Percentiles rank a stretch among this genome's conserved stretches.
Conservation (phyloP, 2,329 filamentous ascomycete species). For the Tricladium varicosporioides region DNA sequence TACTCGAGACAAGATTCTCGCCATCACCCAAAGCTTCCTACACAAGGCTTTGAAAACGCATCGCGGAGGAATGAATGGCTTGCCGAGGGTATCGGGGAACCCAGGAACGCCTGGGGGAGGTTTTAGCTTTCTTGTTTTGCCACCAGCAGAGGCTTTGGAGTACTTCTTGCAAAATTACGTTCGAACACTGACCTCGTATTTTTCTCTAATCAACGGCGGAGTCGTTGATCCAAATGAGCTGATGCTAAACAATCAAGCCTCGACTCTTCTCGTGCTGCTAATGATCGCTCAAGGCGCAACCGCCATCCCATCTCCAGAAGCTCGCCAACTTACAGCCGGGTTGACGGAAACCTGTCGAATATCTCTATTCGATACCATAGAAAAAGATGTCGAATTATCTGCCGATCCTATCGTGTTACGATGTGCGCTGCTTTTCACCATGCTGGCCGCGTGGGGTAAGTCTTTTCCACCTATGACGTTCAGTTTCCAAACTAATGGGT, state of each 20-base stretch:
- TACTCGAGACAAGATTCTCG: constrained; percentile 67
- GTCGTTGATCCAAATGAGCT: constrained; percentile 65
- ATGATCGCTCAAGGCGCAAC: constrained; percentile 73
- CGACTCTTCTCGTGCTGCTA: constrained; percentile 63
- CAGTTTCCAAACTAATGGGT: not conserved
- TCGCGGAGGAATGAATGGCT: constrained; percentile 42
- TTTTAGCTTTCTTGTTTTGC: constrained; percentile 64
- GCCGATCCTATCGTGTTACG: constrained; percentile 63
- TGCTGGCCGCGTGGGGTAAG: constrained; percentile 65
- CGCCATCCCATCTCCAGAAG: constrained; percentile 62
- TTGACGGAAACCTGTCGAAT: constrained; percentile 70
- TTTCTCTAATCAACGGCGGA: constrained; percentile 58
- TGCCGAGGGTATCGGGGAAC: constrained; percentile 27
- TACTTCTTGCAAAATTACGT: constrained; percentile 66
- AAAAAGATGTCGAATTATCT: constrained; percentile 68
- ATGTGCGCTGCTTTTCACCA: constrained; percentile 65
- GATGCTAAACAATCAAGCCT: constrained; percentile 63
- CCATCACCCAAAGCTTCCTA: constrained; percentile 67
- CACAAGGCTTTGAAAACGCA: constrained; percentile 71
- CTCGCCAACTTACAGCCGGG: constrained; percentile 62
- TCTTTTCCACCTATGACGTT: not conserved
- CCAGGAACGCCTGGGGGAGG: constrained; percentile 39
- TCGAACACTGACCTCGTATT: constrained; percentile 64
- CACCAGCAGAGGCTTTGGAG: constrained; percentile 63
- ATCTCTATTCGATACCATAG: constrained; percentile 68